Conservation (phyloP, 345 rosid genomes). For the Syzygium aromaticum region DNA sequence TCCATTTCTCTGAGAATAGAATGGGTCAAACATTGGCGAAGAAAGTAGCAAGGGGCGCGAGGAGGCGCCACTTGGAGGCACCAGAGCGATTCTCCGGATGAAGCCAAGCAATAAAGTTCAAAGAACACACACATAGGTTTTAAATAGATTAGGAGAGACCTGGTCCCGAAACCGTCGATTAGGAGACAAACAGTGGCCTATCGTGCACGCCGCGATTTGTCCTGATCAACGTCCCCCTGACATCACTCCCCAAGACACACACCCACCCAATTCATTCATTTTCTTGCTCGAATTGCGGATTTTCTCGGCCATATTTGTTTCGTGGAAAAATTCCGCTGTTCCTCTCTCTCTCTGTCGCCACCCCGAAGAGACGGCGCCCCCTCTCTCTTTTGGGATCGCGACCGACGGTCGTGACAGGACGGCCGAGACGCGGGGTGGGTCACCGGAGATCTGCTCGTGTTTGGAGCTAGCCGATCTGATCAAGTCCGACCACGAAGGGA, state of each 20-base stretch:
- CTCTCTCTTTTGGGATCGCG: neutral
- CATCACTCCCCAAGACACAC: neutral
- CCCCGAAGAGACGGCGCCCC: neutral
- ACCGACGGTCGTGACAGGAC: neutral
- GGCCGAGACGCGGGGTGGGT: neutral
- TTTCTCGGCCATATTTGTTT: neutral
- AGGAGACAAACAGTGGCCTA: neutral
- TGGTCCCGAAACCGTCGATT: neutral
- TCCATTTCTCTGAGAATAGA: neutral
- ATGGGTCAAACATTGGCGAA: constrained; percentile 19
- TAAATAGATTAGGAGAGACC: neutral
- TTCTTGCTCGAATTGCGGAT: neutral
- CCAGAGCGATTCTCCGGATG: constrained; percentile 3
- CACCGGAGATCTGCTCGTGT: neutral
- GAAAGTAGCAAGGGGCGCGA: neutral
- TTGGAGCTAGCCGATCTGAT: neutral
- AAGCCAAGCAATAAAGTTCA: constrained; percentile 18
- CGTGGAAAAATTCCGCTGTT: neutral
- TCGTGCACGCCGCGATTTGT: neutral
- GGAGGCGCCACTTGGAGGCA: constrained; percentile 40
- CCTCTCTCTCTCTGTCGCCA: neutral
- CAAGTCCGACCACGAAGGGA: neutral
- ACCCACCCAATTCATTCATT: neutral
- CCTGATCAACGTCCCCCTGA: neutral
- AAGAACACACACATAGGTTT: neutral